Percentiles rank a stretch among this genome's conserved stretches.
Conservation (phyloP, 2,329 filamentous ascomycete genomes). For the Neobulgaria alba region DNA sequence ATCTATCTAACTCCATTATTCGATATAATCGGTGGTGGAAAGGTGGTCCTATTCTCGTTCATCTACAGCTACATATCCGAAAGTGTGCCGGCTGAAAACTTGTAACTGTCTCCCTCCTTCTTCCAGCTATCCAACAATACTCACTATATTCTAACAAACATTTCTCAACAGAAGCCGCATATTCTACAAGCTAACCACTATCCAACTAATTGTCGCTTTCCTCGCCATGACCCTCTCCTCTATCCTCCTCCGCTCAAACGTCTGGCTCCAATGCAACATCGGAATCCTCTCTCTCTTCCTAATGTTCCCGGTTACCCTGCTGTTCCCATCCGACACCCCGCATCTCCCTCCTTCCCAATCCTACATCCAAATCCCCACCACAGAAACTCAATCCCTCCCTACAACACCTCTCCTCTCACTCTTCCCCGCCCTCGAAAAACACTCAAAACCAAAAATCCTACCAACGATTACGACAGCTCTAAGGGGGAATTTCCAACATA, state of each 20-base stretch:
- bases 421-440: neutral
- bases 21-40: constrained; percentile 12
- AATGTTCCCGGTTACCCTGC: constrained; percentile 8
- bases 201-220: constrained; percentile 7
- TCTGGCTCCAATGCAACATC: constrained; percentile 11
- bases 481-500: constrained; percentile 3
- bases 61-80: constrained; percentile 10
- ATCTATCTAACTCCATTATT: constrained; percentile 12
- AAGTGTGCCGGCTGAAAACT: constrained; percentile 5
- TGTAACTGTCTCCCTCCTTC: too few relatives aligned
- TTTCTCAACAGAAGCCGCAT: constrained; percentile 8
- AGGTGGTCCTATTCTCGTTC: constrained; percentile 8
- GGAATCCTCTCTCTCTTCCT: constrained; percentile 3
- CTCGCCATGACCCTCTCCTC: constrained; percentile 9
- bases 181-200: constrained; percentile 10
- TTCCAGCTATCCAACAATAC: neutral
- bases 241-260: constrained; percentile 11
- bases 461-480: constrained; percentile 7
- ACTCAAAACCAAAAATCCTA: constrained; percentile 2
- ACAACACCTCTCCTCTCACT: neutral
- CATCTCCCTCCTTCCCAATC: neutral
- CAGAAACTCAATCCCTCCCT: neutral
- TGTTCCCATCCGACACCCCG: constrained; percentile 2
- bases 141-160: neutral
- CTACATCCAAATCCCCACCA: neutral